A percentile compares a stretch with the other conserved stretches of the same genome.
These are phyloP conservation scores for Ceratobasidium sp. DNA, from an alignment of 1,284 basidiomycete genomes.

Conservation along the genomic window DNA sequence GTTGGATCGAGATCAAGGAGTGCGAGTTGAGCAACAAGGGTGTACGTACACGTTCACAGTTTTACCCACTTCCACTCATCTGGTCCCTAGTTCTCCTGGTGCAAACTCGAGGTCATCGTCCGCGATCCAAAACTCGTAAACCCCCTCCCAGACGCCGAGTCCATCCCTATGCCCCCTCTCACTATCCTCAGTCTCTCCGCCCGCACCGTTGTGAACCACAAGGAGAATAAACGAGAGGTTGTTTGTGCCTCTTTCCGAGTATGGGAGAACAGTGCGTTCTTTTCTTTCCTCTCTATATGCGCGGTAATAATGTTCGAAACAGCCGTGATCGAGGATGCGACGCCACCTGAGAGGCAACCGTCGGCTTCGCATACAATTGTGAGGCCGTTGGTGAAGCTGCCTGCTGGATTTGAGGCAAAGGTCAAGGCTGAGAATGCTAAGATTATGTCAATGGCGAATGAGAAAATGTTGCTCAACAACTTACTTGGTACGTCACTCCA, in stretches of 20 bases:
- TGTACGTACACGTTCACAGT: constrained; percentile 59
- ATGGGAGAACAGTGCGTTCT: constrained; percentile 84
- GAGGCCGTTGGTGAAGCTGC: constrained; percentile 92
- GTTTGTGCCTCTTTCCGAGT: constrained; percentile 86
- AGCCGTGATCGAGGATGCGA: constrained; percentile 90
- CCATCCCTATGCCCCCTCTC: constrained; percentile 80
- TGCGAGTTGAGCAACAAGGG: constrained; percentile 78
- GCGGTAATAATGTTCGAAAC: not conserved
- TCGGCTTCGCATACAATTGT: constrained; percentile 90
- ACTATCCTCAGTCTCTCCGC: constrained; percentile 91
- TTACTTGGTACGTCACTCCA: constrained; percentile 69
- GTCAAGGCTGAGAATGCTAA: constrained; percentile 72
- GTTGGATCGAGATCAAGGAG: constrained; percentile 91
- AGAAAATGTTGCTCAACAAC: constrained; percentile 86
- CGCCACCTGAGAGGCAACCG: constrained; percentile 85
- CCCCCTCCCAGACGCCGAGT: constrained; percentile 80
- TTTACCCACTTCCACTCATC: not conserved
- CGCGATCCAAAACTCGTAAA: constrained; percentile 89
- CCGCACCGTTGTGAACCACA: constrained; percentile 94
- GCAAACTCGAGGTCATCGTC: constrained; percentile 91
- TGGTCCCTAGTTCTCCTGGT: constrained; percentile 83
- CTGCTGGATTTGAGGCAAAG: constrained; percentile 80
- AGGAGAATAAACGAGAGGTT: constrained; percentile 92
- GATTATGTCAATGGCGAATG: constrained; percentile 82
- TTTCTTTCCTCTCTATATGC: not conserved